A percentile compares a stretch with the other conserved stretches of the same genome.
phyloP scores from a whole-genome alignment of 2,329 filamentous ascomycete genomes.

The Cladosporium sp. region DNA sequence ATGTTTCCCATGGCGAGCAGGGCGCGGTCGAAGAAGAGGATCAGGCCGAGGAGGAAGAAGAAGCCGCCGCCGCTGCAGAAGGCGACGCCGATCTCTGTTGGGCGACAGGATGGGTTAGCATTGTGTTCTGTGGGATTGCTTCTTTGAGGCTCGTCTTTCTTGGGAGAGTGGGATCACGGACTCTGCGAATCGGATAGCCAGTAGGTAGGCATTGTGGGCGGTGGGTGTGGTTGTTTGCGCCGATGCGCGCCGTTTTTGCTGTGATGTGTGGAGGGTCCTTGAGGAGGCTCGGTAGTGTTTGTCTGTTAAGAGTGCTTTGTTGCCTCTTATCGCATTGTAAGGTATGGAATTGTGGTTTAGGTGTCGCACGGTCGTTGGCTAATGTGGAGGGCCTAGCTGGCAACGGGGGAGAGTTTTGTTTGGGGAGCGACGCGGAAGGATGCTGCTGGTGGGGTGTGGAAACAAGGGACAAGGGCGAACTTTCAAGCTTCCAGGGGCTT shows the following conservation, averaged over 20 bases:
- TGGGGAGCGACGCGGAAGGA: neutral
- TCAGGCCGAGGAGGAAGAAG: conserved; percentile 88
- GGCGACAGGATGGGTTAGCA: conserved; percentile 14
- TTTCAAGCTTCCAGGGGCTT: neutral
- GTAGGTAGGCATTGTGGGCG: conserved; percentile 71
- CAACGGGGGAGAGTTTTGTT: neutral
- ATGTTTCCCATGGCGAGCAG: conserved; percentile 99
- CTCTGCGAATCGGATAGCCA: conserved; percentile 96
- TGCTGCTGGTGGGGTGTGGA: neutral
- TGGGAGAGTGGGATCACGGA: conserved; percentile 46
- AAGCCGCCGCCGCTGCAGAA: conserved; percentile 96
- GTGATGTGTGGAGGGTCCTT: too few relatives aligned
- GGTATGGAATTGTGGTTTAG: neutral
- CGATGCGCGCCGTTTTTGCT: neutral
- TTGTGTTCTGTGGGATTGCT: too few relatives aligned
- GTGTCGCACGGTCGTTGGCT: neutral
- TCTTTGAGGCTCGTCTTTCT: neutral
- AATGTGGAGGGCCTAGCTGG: neutral
- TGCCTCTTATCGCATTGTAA: neutral
- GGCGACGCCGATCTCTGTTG: conserved; percentile 90
- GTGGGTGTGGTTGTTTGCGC: neutral
- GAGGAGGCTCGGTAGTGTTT: too few relatives aligned
- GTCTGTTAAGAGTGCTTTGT: neutral
- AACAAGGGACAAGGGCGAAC: neutral
- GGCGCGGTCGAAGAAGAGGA: conserved; percentile 96